phyloP scores from a whole-genome alignment of 2,329 filamentous ascomycete genomes.

The Pseudogymnoascus sp. region DNA sequence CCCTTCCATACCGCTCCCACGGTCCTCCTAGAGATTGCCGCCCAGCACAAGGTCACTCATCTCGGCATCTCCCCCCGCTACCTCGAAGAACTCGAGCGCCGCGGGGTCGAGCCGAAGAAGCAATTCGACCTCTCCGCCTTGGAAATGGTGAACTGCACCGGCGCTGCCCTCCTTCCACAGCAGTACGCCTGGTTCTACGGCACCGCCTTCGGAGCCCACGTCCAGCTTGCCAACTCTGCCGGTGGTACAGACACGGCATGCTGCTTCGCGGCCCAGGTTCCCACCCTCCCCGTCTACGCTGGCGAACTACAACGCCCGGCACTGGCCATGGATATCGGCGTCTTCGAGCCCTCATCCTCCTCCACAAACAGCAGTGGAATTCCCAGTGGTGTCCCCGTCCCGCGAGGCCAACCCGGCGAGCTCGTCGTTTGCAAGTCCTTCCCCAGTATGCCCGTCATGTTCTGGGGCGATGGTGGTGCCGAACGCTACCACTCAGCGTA shows the following conservation, averaged over 20 bases:
- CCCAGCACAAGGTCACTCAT: constrained; percentile 57
- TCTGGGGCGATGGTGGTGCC: constrained; percentile 45
- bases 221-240: constrained; percentile 50
- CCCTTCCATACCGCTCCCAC: constrained; percentile 62
- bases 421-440: constrained; percentile 56
- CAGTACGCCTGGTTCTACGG: constrained; percentile 70
- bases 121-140: constrained; percentile 48
- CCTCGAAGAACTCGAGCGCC: constrained; percentile 62
- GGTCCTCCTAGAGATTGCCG: constrained; percentile 53
- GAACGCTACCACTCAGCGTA: constrained; percentile 45
- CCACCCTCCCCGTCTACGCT: constrained; percentile 54
- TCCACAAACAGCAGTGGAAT: constrained; percentile 36
- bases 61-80: constrained; percentile 69
- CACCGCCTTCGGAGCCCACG: constrained; percentile 51
- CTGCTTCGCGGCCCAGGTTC: constrained; percentile 51
- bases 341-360: constrained; percentile 52
- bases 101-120: constrained; percentile 53
- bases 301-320: constrained; percentile 45
- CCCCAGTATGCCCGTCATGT: constrained; percentile 62
- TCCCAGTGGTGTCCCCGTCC: constrained; percentile 54
- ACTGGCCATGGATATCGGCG: constrained; percentile 43
- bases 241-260: constrained; percentile 59
- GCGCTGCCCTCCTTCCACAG: constrained; percentile 69
- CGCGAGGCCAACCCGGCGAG: constrained; percentile 60
- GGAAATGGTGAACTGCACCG: constrained; percentile 58